Evolutionary conservation across 305 asterid species (phyloP), one percentile per base, ranked within the genome.

Genomic region (Caryopteris hybrid): DNA sequence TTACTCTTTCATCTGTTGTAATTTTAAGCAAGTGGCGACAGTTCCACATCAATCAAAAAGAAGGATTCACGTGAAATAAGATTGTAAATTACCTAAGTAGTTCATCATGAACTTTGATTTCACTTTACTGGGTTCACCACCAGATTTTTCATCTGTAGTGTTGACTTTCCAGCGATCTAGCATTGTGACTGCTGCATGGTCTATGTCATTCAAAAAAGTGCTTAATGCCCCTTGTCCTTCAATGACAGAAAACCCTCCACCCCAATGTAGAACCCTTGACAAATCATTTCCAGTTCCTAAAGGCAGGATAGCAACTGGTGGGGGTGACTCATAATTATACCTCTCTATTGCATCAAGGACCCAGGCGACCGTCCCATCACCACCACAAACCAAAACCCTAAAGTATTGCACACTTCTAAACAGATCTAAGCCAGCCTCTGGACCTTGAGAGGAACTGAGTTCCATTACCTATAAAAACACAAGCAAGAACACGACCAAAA

Each of bases 291-390:
- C 96, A 53, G 96, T 89, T 70, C 96, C 96, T 75, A 89, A 73
- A 39, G 96, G 96, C 74, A 89, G 95, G 76, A 87, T 71, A 14
- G 95, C 95, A 51, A 89, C 95, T 1, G 95, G 96, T 71, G 96
- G 96, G 29, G 96, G 96, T 17, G 90, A 84, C 77, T 82, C 89
- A 61, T 80, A 87, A 78, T 85, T 82, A 50, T 56, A 74, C 86
- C 72, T 86, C 76, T 85, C 92, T 64, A 90, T 90, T 43, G 91
- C 88, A 77, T 90, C 87, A 75, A 90, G 95, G 74, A 90, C 93
- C 95, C 96, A 90, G 6, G 95, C 92, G 59, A 90, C 92, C 9
- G 96, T 90, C 31, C 96, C 96, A 73, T 90, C 96, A 66, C 96
- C 96, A 69, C 96, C 96, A 67, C 96, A 87, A 68, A 87, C 91